Evolutionary conservation across 2,329 filamentous ascomycete genomes (phyloP).

Genomic region (Huntiella savannae): DNA sequence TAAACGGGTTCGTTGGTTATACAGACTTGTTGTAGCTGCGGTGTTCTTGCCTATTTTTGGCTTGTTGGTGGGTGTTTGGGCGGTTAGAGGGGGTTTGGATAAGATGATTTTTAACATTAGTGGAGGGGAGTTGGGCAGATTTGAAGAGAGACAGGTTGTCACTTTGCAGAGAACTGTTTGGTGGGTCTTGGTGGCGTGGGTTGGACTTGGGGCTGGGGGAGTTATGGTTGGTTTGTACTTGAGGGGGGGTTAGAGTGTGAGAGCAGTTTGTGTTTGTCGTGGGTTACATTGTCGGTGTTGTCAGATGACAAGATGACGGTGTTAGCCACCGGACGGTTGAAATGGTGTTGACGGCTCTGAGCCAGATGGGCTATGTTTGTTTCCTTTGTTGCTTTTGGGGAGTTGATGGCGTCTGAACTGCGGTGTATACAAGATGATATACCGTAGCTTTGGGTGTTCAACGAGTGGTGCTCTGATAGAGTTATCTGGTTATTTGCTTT

Average conservation of each 20-base stretch:
- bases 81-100: slow-evolving; percentile 4
- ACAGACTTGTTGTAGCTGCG: not conserved
- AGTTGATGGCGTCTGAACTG: too few species aligned
- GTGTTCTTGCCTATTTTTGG: slow-evolving; percentile 3
- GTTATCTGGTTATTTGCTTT: too few species aligned
- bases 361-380: too few species aligned
- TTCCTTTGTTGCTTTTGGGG: too few species aligned
- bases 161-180: slow-evolving; percentile 4
- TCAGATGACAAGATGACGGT: too few species aligned
- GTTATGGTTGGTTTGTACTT: slow-evolving; percentile 5
- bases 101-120: slow-evolving; percentile 1
- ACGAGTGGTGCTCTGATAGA: too few species aligned
- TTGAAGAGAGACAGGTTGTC: slow-evolving; percentile 3
- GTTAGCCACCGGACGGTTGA: too few species aligned
- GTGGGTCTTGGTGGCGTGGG: slow-evolving; percentile 4
- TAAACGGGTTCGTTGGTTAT: not conserved
- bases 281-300: too few species aligned
- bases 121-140: slow-evolving; percentile 1
- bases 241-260: not conserved
- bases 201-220: slow-evolving; percentile 4
- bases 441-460: too few species aligned
- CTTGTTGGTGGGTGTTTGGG: slow-evolving; percentile 1
- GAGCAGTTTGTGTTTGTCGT: too few species aligned
- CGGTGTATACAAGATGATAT: too few species aligned
- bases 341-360: too few species aligned